Evolutionary conservation across 1,139 yeast species (phyloP).

Genomic region (Hemisphaericaspora xylofermentans): DNA sequence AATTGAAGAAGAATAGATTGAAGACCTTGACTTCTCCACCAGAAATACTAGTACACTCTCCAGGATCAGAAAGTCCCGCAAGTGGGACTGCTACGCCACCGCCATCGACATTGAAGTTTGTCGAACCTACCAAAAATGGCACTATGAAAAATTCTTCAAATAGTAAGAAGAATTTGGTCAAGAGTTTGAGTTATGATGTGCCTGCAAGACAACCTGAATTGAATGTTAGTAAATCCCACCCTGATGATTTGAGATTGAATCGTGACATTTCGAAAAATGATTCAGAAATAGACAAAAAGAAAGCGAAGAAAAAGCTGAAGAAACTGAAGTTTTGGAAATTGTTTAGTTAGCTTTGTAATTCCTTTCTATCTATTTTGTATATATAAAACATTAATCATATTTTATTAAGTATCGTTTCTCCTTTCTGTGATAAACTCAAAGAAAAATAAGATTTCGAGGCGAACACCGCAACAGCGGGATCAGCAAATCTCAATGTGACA

Average conservation of each 20-base stretch:
- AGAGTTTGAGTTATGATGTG: conserved; percentile 13
- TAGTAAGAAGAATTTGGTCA: conserved; percentile 7
- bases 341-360: too few species aligned
- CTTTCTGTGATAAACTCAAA: too few species aligned
- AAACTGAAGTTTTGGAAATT: conserved; percentile 36
- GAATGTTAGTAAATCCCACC: conserved; percentile 43
- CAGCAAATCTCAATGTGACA: too few species aligned
- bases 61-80: background rate
- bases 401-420: too few species aligned
- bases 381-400: too few species aligned
- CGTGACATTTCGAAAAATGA: conserved; percentile 12
- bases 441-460: too few species aligned
- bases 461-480: too few species aligned
- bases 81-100: conserved; percentile 13
- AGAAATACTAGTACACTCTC: background rate
- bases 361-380: too few species aligned
- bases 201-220: conserved; percentile 25
- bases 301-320: conserved; percentile 24
- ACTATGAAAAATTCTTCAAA: background rate
- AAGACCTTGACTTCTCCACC: conserved; percentile 5
- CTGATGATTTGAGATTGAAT: conserved; percentile 26
- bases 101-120: conserved; percentile 27
- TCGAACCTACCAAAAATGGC: conserved; percentile 14
- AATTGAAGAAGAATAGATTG: conserved; percentile 18
- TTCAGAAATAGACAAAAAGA: conserved; percentile 2